Evolutionary conservation across 805 yeast species (phyloP).

Genomic region (Tetrapisispora fleetii): DNA sequence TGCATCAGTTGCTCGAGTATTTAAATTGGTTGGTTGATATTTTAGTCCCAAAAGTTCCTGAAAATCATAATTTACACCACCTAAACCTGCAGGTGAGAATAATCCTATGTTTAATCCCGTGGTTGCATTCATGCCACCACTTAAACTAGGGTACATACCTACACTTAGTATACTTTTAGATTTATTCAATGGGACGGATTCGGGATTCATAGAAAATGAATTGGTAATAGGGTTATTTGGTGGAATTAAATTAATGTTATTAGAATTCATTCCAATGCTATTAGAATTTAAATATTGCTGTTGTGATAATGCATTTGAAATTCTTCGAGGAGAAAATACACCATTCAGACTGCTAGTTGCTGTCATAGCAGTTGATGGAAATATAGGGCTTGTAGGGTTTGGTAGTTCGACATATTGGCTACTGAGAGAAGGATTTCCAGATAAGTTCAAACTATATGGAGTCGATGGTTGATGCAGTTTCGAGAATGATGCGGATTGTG

Average conservation of each 20-base stretch:
- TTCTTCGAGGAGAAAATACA: constrained; percentile 9
- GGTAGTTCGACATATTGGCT: neutral
- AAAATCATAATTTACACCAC: constrained; percentile 26
- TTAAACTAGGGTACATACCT: constrained; percentile 3
- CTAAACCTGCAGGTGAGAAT: constrained; percentile 25
- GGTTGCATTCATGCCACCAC: neutral
- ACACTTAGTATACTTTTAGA: constrained; percentile 2
- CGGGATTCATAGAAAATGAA: constrained; percentile 2
- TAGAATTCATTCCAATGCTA: constrained; percentile 1
- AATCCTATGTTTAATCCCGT: constrained; percentile 8
- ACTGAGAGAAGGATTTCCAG: neutral
- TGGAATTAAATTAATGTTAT: constrained; percentile 2
- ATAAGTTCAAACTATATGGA: neutral
- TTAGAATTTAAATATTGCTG: constrained; percentile 1
- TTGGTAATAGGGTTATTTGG: constrained; percentile 1
- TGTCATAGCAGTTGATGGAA: constrained; percentile 10
- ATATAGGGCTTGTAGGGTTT: constrained; percentile 2
- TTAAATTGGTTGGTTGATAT: constrained; percentile 3
- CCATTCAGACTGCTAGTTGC: constrained; percentile 6
- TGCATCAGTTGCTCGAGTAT: constrained; percentile 19
- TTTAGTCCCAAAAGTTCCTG: constrained; percentile 22
- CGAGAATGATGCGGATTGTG: neutral
- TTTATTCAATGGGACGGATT: constrained; percentile 10
- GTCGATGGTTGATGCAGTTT: neutral
- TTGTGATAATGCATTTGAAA: constrained; percentile 1